Percentiles rank a stretch among this genome's conserved stretches.
Evolutionary conservation across 257 asterid genomes (phyloP).

Genomic region (Fraxinus anomala): DNA sequence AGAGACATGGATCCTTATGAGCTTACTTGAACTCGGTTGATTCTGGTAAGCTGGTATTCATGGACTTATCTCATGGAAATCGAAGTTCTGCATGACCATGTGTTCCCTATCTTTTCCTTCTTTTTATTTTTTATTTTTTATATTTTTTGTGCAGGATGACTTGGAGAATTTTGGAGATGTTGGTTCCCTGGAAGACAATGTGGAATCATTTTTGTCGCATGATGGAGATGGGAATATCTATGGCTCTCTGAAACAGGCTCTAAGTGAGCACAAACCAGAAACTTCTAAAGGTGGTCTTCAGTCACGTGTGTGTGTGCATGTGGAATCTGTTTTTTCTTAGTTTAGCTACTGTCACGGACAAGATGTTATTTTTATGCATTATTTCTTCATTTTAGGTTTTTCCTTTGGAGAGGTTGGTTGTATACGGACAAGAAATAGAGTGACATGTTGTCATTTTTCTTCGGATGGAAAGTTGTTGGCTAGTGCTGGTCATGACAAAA

Average conservation of each 20-base stretch:
- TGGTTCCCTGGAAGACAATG: constrained; percentile 88
- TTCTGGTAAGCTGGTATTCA: constrained; percentile 1
- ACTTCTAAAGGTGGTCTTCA: constrained; percentile 67
- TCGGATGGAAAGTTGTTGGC: constrained; percentile 96
- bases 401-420: constrained; percentile 89
- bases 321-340: constrained; percentile 8
- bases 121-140: background rate
- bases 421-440: constrained; percentile 83
- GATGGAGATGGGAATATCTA: constrained; percentile 92
- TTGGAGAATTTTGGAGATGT: constrained; percentile 89
- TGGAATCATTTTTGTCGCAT: constrained; percentile 83
- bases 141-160: constrained; percentile 62
- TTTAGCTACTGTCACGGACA: constrained; percentile 13
- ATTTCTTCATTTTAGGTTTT: constrained; percentile 37
- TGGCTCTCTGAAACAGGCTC: constrained; percentile 63
- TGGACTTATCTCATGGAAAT: constrained; percentile 12
- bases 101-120: constrained; percentile 5
- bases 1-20: background rate
- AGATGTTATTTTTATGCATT: constrained; percentile 4
- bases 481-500: constrained; percentile 96
- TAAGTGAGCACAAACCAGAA: constrained; percentile 63
- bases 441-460: constrained; percentile 93
- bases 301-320: constrained; percentile 19
- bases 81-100: constrained; percentile 3
- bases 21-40: background rate